Base-by-base conservation (phyloP, 1,139 yeast species). In the Kodamaea ohmeri region DNA sequence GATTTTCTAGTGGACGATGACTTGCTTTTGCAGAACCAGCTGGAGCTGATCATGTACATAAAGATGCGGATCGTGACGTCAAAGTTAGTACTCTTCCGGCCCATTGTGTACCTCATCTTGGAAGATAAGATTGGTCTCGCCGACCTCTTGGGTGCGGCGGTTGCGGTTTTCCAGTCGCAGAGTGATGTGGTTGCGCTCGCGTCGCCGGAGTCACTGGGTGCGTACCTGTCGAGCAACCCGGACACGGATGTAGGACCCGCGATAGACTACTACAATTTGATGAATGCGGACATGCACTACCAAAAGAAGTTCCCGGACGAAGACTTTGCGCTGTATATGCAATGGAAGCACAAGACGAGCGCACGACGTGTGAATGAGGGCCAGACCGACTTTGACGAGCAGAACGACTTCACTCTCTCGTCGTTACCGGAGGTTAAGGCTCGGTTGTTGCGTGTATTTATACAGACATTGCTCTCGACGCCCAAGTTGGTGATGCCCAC, bases 1-100 rank as follows among this genome's bases (percentile, higher is more conserved):
- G 71, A 65, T 39, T 65, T 60, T 39, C 48, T 63, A 25, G 55
- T 65, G 16, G 67, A 65, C 41, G 67, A 64, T 34, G 68, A 65
- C 37, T 45, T 64, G 32, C 47, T 65, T 30, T 48, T 64, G 31
- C 56, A 60, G 27, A 61, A 68, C 1, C 71, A 66, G 47, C 62
- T 68, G 1, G 73, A 67, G 44, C 52, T 64, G 7, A 60, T 68
- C 20, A 65, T 67, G 61, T 67, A 56, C 47, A 65, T 67, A 35
- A 67, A 68, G 42, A 65, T 72, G 2, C 48, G 74, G 35, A 57
- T 68, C 7, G 39, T 68, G 6, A 42, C 54, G 3, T 65, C 72
- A 18, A 66, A 66, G 34, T 41, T 67, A 36, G 39, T 60, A 6
- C 47, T 68, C 25, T 58, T 64, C 45, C 51, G 73, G 17, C 73